Base-by-base conservation (phyloP, 805 yeast species). In the Nakazawaea molendinolei region DNA sequence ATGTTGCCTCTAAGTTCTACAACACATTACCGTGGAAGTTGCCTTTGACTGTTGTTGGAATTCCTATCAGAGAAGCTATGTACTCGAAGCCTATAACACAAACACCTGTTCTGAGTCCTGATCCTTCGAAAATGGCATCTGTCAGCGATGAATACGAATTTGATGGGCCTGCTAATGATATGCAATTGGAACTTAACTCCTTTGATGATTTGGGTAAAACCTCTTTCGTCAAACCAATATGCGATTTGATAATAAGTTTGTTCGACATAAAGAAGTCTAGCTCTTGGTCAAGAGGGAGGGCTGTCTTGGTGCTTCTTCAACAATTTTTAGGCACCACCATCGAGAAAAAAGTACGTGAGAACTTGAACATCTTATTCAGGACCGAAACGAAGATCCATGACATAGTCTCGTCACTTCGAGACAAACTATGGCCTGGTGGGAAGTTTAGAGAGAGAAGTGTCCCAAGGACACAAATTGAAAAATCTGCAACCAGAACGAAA, bases 271-370 rank as follows among this genome's bases (percentile, higher is more conserved):
- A 55, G n/a, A 53, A 44, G 13, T 67, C 83, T 2, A 76, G 75
- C 31, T 74, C 76, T 31, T 86, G 95, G 95, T 56, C 89, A 2
- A 63, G 95, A 36, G 97, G 95, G 0, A 65, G 87, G 29, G 95
- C 96, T 0, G 65, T 86, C 7, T 68, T 87, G 25, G 76, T 86
- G 5, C 74, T 89, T 3, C 59, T 89, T 36, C 96, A 87, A 54
- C 95, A 86, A 52, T 56, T 89, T 1, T 66, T 89, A 25, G 97
- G 97, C 0, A 83, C 90, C 2, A 82, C 96, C 0, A 79, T 60
- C 34, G 96, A 89, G 50, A 79, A 76, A 50, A 74, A 71, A 36
- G 67, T 76, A 4, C 59, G 78, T 27, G 65, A 68, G 20, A 60
- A 60, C 40, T 54, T 73, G 22, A 60, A 63, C 25, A 48, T 47